Percentiles rank a stretch among this genome's conserved stretches.
Evolutionary conservation across 2,329 filamentous ascomycete genomes (phyloP).

Genomic region (Aspergillus costaricaensis): DNA sequence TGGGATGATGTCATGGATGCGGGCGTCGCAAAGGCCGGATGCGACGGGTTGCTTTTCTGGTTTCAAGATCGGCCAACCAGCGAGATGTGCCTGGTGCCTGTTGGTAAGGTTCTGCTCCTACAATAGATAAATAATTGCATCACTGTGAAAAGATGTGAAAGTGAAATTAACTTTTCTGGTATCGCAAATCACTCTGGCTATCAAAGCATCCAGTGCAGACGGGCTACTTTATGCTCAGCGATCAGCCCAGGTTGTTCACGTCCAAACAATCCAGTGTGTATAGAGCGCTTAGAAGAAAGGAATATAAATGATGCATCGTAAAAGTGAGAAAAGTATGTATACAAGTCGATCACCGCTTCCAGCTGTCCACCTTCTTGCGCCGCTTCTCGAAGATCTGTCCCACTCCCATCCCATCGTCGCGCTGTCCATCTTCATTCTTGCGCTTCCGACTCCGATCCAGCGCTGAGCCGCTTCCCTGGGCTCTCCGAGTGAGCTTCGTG

Average conservation of each 20-base stretch:
- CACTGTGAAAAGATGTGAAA: background rate
- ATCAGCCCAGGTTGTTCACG: too few relatives aligned
- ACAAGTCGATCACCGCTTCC: conserved; percentile 35
- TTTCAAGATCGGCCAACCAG: too few relatives aligned
- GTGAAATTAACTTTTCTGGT: conserved; percentile 2
- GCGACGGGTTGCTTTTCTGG: too few relatives aligned
- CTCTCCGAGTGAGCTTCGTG: conserved; percentile 74
- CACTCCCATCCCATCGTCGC: conserved; percentile 64
- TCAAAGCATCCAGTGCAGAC: too few relatives aligned
- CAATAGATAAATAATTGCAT: background rate
- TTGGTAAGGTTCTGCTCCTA: too few relatives aligned
- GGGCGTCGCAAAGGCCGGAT: too few relatives aligned
- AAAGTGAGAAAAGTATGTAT: background rate
- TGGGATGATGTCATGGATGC: background rate
- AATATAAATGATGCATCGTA: background rate
- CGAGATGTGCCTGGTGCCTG: too few relatives aligned
- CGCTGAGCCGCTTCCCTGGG: conserved; percentile 57
- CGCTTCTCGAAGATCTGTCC: conserved; percentile 61
- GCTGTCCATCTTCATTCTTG: conserved; percentile 69
- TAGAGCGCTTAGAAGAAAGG: background rate
- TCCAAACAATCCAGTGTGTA: too few relatives aligned
- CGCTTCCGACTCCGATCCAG: conserved; percentile 87
- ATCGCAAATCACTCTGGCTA: conserved; percentile 6
- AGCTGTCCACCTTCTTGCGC: conserved; percentile 46
- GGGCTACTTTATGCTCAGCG: too few relatives aligned